A percentile compares a stretch with the other conserved stretches of the same genome.
Conservation (phyloP, 2,329 filamentous ascomycete genomes). For the Myotisia sp. region DNA sequence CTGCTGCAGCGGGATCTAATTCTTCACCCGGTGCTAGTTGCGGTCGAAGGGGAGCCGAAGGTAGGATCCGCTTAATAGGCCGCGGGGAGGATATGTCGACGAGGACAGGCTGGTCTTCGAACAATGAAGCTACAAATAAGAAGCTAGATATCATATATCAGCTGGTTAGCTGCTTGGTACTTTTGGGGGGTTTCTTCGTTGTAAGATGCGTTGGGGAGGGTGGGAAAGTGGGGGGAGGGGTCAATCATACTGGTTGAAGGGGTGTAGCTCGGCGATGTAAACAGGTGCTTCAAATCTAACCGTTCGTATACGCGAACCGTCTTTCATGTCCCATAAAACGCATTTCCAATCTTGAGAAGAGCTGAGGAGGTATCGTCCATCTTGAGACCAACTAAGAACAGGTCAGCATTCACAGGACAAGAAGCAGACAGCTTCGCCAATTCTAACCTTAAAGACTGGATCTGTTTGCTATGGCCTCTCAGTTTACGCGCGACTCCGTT, state of each 20-base stretch:
- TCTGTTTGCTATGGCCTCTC: slow-evolving; percentile 80
- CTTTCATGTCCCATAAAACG: slow-evolving; percentile 81
- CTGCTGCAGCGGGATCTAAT: slow-evolving; percentile 42
- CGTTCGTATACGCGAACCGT: slow-evolving; percentile 58
- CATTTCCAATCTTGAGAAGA: slow-evolving; percentile 94
- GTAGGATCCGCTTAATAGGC: slow-evolving; percentile 61
- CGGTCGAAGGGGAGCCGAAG: slow-evolving; percentile 66
- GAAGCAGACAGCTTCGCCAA: background rate
- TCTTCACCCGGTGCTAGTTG: slow-evolving; percentile 52
- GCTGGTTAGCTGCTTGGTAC: background rate
- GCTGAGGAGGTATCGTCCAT: slow-evolving; percentile 80
- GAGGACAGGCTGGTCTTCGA: slow-evolving; percentile 80
- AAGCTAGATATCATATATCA: slow-evolving; percentile 38
- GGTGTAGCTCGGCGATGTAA: slow-evolving; percentile 91
- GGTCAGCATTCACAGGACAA: background rate
- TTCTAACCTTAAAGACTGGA: slow-evolving; percentile 61
- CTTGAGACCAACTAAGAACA: slow-evolving; percentile 66
- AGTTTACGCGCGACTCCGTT: slow-evolving; percentile 92
- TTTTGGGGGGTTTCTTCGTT: too few relatives aligned
- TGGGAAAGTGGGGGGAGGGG: background rate
- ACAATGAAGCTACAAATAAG: slow-evolving; percentile 78
- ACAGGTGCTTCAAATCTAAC: slow-evolving; percentile 86
- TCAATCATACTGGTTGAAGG: slow-evolving; percentile 60
- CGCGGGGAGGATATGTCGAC: slow-evolving; percentile 61
- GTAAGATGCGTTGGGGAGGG: background rate